Evolutionary conservation across 495 filamentous ascomycete species (phyloP), one percentile per base, ranked within the genome.

Genomic region (Aspergillus haitiensis): DNA sequence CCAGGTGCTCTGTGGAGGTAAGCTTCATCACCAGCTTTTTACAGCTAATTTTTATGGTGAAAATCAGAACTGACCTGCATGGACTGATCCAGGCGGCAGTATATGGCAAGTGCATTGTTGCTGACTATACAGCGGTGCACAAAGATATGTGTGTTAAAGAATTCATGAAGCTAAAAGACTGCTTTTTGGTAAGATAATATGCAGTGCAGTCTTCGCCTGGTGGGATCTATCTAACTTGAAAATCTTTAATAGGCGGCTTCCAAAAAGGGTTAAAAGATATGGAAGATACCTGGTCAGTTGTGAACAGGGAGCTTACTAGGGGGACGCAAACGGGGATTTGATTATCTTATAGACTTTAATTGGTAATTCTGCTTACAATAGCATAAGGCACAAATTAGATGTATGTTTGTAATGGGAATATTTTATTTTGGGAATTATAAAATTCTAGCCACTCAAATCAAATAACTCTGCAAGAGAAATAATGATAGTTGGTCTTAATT

Each of bases 91-190:
- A 98, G 93, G 86, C 89, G 52, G 81, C 91, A 7, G 81, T 82
- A 13, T 99, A 98, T 67, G 94, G 94, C 52, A 92, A 92, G 80
- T 99, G 94, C 70, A 84, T 99, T 58, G 80, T 94, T 36, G 84
- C 84, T 8, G 93, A 99, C 70, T 98, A 95, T 74, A 93, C 92
- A 67, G 85, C 90, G 21, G 85, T 97, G 5, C 82, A 93, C 63
- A 96, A 96, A 64, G 91, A 97, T 71, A 92, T 93, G 79, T 99
- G 94, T 67, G 78, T 81, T 3, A 85, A 84, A 51, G 91, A 97
- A 68, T 98, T 99, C 60, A 73, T 96, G 72, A 84, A 74, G 63
- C 71, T 98, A 51, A 96, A 96, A 72, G 81, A 97, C 60, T 99
- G 94, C 72, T 93, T 89, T 66, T 61, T 94, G 65, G 93, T 97